phyloP scores from a whole-genome alignment of 225 moss, liverwort and hornwort genomes.

The Anthoceros angustus region DNA sequence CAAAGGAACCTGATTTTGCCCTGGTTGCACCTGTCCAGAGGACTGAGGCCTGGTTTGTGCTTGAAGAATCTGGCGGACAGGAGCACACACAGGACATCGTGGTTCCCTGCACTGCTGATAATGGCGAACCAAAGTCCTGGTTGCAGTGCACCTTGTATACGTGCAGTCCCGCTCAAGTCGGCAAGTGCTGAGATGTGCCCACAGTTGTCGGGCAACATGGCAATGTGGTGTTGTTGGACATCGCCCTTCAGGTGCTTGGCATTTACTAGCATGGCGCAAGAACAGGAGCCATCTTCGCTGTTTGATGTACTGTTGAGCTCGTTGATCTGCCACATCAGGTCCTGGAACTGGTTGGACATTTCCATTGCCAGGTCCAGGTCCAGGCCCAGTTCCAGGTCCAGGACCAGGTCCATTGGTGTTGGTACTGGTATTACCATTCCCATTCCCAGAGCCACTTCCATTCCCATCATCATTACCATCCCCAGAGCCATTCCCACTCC shows the following conservation, averaged over 20 bases:
- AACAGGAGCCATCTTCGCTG: slow-evolving; percentile 94
- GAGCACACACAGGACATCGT: slow-evolving; percentile 91
- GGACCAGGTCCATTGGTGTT: slow-evolving; percentile 19
- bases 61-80: slow-evolving; percentile 71
- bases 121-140: slow-evolving; percentile 79
- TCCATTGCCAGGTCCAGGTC: slow-evolving; percentile 11
- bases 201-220: slow-evolving; percentile 86
- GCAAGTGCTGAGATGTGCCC: slow-evolving; percentile 69
- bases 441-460: slow-evolving; percentile 23
- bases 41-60: slow-evolving; percentile 55
- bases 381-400: slow-evolving; percentile 9
- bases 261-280: slow-evolving; percentile 90
- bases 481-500: slow-evolving; percentile 34
- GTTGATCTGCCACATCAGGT: slow-evolving; percentile 38
- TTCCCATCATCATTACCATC: slow-evolving; percentile 18
- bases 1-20: slow-evolving; percentile 21
- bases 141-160: slow-evolving; percentile 83
- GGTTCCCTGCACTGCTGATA: slow-evolving; percentile 72
- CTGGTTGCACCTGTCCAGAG: slow-evolving; percentile 21
- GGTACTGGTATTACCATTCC: slow-evolving; percentile 21
- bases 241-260: slow-evolving; percentile 60
- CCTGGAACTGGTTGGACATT: slow-evolving; percentile 11
- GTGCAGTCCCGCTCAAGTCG: slow-evolving; percentile 62
- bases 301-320: slow-evolving; percentile 87
- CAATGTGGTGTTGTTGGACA: slow-evolving; percentile 83